Evolutionary conservation across 345 rosid species (phyloP).

Genomic region (Gossypium ekmanianum): DNA sequence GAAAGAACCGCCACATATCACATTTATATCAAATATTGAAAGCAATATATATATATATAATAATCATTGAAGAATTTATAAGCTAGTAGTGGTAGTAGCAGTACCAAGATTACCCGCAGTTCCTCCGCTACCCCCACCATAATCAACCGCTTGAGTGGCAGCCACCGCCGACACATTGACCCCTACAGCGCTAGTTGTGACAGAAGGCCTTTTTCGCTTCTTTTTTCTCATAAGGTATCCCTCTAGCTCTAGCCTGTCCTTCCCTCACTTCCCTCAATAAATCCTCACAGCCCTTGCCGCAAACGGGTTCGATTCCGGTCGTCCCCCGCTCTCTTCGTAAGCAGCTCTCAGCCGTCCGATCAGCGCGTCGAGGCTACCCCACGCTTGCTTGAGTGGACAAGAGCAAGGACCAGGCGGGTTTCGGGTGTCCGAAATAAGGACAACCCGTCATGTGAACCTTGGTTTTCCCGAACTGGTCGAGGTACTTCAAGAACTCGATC

Average conservation of each 20-base stretch:
- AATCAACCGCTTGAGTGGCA: background rate
- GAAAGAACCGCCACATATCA: background rate
- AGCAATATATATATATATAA: background rate
- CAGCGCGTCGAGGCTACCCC: conserved; percentile 10
- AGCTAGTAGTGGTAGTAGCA: background rate
- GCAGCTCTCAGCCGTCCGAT: conserved; percentile 8
- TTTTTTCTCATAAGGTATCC: background rate
- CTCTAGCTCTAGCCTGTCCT: conserved; percentile 1
- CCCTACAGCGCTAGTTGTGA: background rate
- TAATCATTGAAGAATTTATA: background rate
- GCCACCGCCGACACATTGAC: background rate
- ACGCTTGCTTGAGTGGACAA: background rate
- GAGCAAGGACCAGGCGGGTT: background rate
- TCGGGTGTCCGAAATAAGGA: background rate
- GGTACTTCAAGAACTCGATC: conserved; percentile 1
- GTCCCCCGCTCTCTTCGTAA: background rate
- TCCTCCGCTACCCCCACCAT: background rate
- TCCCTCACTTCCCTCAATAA: conserved; percentile 1
- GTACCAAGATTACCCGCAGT: background rate
- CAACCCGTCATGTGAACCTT: background rate
- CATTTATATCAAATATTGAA: no score
- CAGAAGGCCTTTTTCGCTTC: background rate
- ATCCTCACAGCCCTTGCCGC: background rate
- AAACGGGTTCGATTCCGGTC: background rate
- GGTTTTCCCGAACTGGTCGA: background rate